Evolutionary conservation across 768 basidiomycete genomes (phyloP).

Genomic region (Phanerodontia chrysosporium): DNA sequence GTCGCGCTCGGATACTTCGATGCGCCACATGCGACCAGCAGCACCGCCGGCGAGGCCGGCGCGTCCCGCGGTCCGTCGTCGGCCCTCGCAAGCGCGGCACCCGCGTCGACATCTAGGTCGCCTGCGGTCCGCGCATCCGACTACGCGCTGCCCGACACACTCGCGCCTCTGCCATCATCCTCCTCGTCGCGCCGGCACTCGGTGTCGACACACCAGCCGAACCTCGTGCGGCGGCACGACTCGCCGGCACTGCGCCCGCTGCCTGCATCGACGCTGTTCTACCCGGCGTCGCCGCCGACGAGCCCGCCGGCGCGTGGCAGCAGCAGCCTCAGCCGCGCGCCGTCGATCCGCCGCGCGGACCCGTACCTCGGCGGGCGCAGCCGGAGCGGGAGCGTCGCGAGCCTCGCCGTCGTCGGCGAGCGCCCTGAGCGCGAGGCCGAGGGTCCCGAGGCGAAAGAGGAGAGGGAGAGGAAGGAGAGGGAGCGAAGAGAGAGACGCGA

Average conservation of each 20-base stretch:
- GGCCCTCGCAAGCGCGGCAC: not conserved
- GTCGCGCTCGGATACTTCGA: slow-evolving; percentile 2
- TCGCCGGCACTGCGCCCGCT: slow-evolving; percentile 19
- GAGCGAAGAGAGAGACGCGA: not conserved
- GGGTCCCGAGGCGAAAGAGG: not conserved
- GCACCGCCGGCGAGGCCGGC: not conserved
- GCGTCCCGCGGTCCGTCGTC: too few species aligned
- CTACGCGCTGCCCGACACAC: not conserved
- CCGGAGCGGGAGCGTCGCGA: too few species aligned
- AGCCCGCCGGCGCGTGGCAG: slow-evolving; percentile 3
- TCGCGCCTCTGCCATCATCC: not conserved
- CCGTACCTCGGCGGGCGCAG: not conserved
- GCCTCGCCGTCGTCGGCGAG: not conserved
- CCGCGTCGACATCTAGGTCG: not conserved
- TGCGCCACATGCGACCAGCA: not conserved
- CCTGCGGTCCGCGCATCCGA: not conserved
- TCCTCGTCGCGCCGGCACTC: not conserved
- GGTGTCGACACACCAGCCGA: slow-evolving; percentile 3
- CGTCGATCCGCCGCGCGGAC: slow-evolving; percentile 14
- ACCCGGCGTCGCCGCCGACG: not conserved
- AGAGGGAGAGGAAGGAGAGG: not conserved
- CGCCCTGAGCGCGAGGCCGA: slow-evolving; percentile 3
- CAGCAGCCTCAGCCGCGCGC: slow-evolving; percentile 3
- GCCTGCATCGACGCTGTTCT: slow-evolving; percentile 16
- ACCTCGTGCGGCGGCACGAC: slow-evolving; percentile 21